Evolutionary conservation across 495 filamentous ascomycete genomes (phyloP).

Genomic region (Penicillium manginii): DNA sequence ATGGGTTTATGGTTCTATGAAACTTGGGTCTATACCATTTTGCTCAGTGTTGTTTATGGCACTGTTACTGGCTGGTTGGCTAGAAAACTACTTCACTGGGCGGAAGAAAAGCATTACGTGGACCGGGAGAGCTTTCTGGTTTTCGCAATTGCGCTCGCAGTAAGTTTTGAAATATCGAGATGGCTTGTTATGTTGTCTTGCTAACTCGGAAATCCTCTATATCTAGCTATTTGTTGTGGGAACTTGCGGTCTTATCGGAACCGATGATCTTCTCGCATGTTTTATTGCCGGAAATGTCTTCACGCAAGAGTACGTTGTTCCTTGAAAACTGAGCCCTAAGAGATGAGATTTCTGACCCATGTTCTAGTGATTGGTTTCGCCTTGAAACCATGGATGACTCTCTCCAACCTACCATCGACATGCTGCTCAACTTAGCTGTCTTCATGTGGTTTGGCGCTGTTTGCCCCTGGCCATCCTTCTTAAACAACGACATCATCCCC

Average conservation of each 20-base stretch:
- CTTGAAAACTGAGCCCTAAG: background rate
- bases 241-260: conserved; percentile 87
- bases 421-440: conserved; percentile 80
- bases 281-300: conserved; percentile 94
- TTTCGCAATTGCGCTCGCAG: conserved; percentile 81
- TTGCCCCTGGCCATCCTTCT: conserved; percentile 78
- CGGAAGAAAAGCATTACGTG: conserved; percentile 79
- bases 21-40: conserved; percentile 82
- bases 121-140: conserved; percentile 91
- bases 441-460: conserved; percentile 94
- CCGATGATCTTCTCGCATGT: conserved; percentile 89
- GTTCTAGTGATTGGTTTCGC: conserved; percentile 79
- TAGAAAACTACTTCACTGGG: conserved; percentile 81
- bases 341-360: conserved; percentile 17
- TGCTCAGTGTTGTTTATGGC: conserved; percentile 81
- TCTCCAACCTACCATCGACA: conserved; percentile 87
- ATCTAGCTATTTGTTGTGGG: conserved; percentile 75
- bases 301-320: conserved; percentile 68
- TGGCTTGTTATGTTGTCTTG: background rate
- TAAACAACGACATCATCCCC: conserved; percentile 69
- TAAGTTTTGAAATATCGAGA: conserved; percentile 35
- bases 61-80: conserved; percentile 77
- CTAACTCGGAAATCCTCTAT: conserved; percentile 16
- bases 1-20: conserved; percentile 86
- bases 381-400: conserved; percentile 86